Conservation (phyloP, 306 rosid species). For the Psophocarpus tetragonolobus region DNA sequence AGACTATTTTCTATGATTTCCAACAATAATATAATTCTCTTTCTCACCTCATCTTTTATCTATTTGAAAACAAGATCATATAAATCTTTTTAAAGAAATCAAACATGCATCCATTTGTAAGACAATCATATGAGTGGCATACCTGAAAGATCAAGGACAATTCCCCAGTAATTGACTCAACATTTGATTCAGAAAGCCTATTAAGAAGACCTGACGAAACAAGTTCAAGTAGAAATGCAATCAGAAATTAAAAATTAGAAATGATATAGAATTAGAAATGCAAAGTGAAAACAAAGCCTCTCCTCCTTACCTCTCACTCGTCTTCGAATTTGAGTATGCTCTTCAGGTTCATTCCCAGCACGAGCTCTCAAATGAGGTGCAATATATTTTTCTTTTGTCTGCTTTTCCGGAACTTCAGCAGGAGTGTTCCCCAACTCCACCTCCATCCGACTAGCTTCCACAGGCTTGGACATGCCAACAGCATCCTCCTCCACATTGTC, state of each 20-base stretch:
- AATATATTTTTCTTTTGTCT: conserved; percentile 54
- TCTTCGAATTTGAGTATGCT: conserved; percentile 70
- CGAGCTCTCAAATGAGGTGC: conserved; percentile 76
- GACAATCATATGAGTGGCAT: conserved; percentile 4
- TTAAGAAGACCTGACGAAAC: conserved; percentile 65
- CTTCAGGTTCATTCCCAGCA: conserved; percentile 67
- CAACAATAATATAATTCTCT: not conserved
- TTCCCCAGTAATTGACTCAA: conserved; percentile 75
- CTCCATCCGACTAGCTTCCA: conserved; percentile 26
- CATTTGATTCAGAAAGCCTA: conserved; percentile 68
- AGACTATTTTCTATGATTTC: not conserved
- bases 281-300: conserved; percentile 15
- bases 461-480: conserved; percentile 20
- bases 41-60: not conserved
- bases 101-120: conserved; percentile 3
- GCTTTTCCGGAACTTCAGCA: conserved; percentile 36
- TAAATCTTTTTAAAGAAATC: not conserved
- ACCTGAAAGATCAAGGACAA: conserved; percentile 59
- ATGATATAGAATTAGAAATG: conserved; percentile 1
- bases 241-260: no score
- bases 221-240: conserved; percentile 17
- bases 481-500: conserved; percentile 24
- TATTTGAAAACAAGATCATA: conserved; percentile 1
- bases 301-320: conserved; percentile 53
- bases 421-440: conserved; percentile 36